phyloP scores from a whole-genome alignment of 495 filamentous ascomycete species.

The Pyronema domesticum region DNA sequence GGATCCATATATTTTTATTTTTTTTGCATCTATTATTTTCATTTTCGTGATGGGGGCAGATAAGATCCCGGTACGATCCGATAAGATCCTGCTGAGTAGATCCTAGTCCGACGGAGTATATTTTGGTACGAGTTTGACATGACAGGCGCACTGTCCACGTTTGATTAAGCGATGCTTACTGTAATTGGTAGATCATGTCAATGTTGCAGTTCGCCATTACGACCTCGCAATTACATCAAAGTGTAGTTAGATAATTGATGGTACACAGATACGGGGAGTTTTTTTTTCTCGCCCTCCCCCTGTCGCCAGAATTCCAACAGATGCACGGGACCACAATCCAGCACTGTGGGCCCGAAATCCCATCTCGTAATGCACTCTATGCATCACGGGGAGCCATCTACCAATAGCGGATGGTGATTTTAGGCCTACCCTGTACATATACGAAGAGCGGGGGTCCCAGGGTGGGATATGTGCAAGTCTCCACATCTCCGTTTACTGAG shows the following conservation, averaged over 20 bases:
- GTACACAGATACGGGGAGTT: not conserved
- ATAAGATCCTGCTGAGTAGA: no score
- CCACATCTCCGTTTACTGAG: not conserved
- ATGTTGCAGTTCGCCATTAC: not conserved
- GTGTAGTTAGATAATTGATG: not conserved
- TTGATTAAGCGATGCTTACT: no score
- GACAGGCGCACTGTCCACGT: no score
- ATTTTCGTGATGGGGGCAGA: no score
- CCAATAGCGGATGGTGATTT: not conserved
- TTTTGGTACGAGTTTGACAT: no score
- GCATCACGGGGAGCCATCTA: not conserved
- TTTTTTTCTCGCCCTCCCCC: not conserved
- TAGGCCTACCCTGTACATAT: not conserved
- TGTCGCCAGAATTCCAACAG: not conserved
- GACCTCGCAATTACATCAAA: not conserved
- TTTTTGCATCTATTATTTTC: no score
- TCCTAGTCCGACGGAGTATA: no score
- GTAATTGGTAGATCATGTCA: no score
- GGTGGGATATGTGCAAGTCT: not conserved
- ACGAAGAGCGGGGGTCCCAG: not conserved
- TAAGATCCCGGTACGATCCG: no score
- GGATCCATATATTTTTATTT: no score
- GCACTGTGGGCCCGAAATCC: not conserved
- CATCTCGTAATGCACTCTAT: not conserved
- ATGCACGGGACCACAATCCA: not conserved